Evolutionary conservation across 352 stramenopile species (phyloP).

Genomic region (Globisporangium spinosum): DNA sequence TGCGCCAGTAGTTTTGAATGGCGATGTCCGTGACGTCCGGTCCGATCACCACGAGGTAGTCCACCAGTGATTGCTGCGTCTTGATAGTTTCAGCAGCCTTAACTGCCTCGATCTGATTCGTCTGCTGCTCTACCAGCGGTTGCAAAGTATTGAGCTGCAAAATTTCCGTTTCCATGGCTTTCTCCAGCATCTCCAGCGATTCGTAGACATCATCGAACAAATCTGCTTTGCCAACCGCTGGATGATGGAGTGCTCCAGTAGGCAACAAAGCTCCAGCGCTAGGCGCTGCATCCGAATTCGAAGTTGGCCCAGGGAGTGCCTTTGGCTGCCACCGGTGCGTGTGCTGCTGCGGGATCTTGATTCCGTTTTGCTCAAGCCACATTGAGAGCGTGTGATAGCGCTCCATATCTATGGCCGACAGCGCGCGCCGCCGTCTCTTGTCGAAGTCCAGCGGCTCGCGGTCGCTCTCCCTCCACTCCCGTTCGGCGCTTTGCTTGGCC

Average conservation of each 20-base stretch:
- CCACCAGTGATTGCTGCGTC: slow-evolving; percentile 24
- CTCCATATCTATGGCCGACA: slow-evolving; percentile 39
- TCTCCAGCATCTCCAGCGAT: slow-evolving; percentile 42
- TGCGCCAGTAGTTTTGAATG: slow-evolving; percentile 40
- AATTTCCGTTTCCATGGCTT: slow-evolving; percentile 33
- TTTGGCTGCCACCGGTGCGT: background rate
- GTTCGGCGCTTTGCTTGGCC: background rate
- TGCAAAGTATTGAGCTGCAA: slow-evolving; percentile 16
- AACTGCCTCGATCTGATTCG: background rate
- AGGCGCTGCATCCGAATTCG: background rate
- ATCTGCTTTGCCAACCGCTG: slow-evolving; percentile 10
- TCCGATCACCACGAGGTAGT: slow-evolving; percentile 50
- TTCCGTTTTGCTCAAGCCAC: slow-evolving; percentile 40
- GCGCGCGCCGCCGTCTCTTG: slow-evolving; percentile 5
- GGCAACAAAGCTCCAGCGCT: background rate
- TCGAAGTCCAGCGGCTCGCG: slow-evolving; percentile 12
- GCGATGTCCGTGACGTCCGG: slow-evolving; percentile 41
- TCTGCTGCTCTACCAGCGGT: background rate
- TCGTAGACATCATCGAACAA: slow-evolving; percentile 47
- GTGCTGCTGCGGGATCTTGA: slow-evolving; percentile 28
- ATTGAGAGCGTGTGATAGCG: slow-evolving; percentile 40
- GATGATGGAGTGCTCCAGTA: background rate
- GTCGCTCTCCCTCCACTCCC: slow-evolving; percentile 20
- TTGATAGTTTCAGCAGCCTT: background rate
- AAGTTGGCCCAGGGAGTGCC: background rate